Base-by-base conservation (phyloP, 768 basidiomycete genomes). In the Rhodosporidiobolus odoratus region DNA sequence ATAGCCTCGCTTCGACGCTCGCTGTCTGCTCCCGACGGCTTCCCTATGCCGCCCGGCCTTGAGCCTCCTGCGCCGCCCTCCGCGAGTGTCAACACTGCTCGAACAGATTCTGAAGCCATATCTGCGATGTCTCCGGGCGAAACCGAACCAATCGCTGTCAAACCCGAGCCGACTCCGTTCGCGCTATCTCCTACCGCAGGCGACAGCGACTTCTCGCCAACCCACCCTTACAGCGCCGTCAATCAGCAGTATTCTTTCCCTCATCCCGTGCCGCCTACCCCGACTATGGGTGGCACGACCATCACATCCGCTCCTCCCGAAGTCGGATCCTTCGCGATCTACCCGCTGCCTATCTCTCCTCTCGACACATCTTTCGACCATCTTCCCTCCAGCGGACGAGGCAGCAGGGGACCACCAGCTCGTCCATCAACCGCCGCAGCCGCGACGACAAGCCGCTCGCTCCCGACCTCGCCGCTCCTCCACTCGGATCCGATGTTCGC, bases 251-350 rank as follows among this genome's bases (percentile, higher is more conserved):
- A 60, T 27, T 32, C 13, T 35, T 52, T 64, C 23, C 62, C 40
- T 2, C 23, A 32, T 17, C 41, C 47, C 13, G 43, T 12, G 61
- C 37, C 41, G 23, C 13, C 30, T 13, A 17, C 47, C 10, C 16
- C 63, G 41, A 21, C 35, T n/a, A 8, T 4, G 7, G 6, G 2
- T 37, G 58, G 3, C 35, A n/a, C 45, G 56, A 48, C 37, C 50
- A 2, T 58, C 32, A 62, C 62, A n/a, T 70, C 69, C 6, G 69
- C 69, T 5, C 69, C 69, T 2, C 69, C 69, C 8, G 58, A 70
- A 3, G 61, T 70, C 58, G 69, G 65, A 41, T 61, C 69, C 2
- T 70, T 70, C 58, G 52, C 34, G 2, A 3, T 27, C 40, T 19
- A 41, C 2, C 41, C 62, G 8, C 30, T 59, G 8, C 63, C 52